These are phyloP conservation scores for Cryphonectria radicalis DNA, from an alignment of 2,329 filamentous ascomycete genomes.

Conservation along the genomic window DNA sequence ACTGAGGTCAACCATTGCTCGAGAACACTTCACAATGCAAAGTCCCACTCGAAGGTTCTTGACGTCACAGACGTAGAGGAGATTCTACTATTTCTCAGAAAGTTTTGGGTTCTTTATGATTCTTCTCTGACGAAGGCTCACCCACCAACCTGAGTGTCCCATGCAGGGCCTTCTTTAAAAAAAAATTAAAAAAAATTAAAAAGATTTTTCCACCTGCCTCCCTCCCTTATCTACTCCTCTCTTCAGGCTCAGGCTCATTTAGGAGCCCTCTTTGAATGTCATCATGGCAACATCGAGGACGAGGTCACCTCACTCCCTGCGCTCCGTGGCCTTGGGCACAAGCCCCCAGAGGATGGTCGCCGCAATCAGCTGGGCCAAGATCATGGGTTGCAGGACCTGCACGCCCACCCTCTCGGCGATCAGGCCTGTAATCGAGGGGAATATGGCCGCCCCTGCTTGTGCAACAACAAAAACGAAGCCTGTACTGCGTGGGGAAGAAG, in stretches of 20 bases:
- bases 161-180: not conserved
- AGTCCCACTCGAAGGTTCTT: not conserved
- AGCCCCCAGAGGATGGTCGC: constrained; percentile 48
- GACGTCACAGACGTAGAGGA: not conserved
- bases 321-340: constrained; percentile 16
- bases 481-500: constrained; percentile 8
- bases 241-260: not conserved
- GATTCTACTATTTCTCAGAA: not conserved
- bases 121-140: not conserved
- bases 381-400: constrained; percentile 48
- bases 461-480: constrained; percentile 56
- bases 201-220: no score
- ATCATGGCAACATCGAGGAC: not conserved
- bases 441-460: constrained; percentile 55
- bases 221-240: not conserved
- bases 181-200: no score
- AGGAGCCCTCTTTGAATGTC: not conserved
- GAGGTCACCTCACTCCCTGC: not conserved
- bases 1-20: not conserved
- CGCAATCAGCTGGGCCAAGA: constrained; percentile 48
- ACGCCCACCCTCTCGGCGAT: constrained; percentile 44
- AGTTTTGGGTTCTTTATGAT: not conserved
- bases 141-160: not conserved
- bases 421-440: constrained; percentile 55
- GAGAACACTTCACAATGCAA: not conserved